These are phyloP conservation scores for Phlyctochytrium arcticum DNA, from an alignment of 192 early-diverging fungal species.

Conservation along the genomic window DNA sequence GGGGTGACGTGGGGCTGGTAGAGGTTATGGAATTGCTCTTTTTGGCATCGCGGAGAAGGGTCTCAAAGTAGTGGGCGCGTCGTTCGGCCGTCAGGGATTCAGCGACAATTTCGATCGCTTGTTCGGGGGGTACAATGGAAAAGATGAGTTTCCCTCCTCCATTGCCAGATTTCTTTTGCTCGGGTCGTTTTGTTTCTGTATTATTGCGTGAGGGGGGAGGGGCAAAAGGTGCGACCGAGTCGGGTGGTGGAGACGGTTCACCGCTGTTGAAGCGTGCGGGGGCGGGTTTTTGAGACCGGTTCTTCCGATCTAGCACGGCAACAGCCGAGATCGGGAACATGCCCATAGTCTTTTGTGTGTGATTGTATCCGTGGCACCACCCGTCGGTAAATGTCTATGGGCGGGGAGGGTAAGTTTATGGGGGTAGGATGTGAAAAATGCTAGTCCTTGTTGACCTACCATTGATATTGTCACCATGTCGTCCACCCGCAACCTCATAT, in stretches of 20 bases:
- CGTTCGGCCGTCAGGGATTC: conserved; percentile 23
- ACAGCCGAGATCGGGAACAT: conserved; percentile 27
- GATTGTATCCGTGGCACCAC: conserved; percentile 26
- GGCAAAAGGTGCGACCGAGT: background rate
- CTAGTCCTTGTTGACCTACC: background rate
- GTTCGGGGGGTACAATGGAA: conserved; percentile 22
- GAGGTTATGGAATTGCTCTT: background rate
- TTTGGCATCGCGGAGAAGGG: conserved; percentile 1
- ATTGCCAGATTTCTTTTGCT: background rate
- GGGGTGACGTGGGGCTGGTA: background rate
- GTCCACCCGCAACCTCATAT: conserved; percentile 19
- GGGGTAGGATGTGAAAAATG: background rate
- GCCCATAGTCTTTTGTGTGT: conserved; percentile 13
- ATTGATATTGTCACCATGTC: conserved; percentile 25
- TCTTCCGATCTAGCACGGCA: background rate
- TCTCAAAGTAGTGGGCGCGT: conserved; percentile 26
- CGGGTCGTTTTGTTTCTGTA: background rate
- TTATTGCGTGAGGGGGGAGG: background rate
- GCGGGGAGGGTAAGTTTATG: background rate
- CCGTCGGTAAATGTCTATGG: conserved; percentile 31
- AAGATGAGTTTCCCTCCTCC: conserved; percentile 12
- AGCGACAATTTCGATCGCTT: conserved; percentile 24
- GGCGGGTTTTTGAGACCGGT: background rate
- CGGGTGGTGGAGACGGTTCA: background rate
- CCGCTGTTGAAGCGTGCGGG: background rate